Conservation (phyloP, 176 grass and related monocot species). For the Echinochloa phyllopogon region DNA sequence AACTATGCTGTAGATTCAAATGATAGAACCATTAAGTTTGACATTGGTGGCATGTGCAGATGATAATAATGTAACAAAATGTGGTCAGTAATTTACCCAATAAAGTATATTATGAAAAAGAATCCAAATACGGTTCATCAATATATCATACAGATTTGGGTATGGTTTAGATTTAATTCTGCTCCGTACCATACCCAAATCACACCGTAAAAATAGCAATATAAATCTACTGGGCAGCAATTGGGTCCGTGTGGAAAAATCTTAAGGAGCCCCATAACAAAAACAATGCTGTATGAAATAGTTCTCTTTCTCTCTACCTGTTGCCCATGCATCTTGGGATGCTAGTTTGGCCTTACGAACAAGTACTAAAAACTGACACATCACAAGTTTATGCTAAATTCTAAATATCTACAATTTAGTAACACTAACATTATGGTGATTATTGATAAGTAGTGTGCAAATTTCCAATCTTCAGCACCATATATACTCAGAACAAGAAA, state of each 20-base stretch:
- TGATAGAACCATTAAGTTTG: too few species aligned
- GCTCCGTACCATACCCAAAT: neutral
- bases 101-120: neutral
- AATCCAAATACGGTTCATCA: neutral
- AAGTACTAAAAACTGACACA: too few species aligned
- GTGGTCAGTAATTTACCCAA: too few species aligned
- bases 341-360: too few species aligned
- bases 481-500: neutral
- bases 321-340: too few species aligned
- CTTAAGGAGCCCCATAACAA: neutral
- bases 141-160: neutral
- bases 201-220: neutral
- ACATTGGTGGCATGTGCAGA: too few species aligned
- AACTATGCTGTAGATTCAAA: too few species aligned
- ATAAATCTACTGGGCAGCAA: neutral
- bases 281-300: neutral
- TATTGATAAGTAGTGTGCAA: too few species aligned
- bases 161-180: neutral
- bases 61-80: too few species aligned
- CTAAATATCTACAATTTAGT: too few species aligned
- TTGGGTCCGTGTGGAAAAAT: neutral
- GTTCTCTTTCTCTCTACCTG: neutral
- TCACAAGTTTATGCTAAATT: too few species aligned
- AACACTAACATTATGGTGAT: too few species aligned
- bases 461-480: neutral